phyloP scores from a whole-genome alignment of 805 yeast genomes.

The Candida maltosa region DNA sequence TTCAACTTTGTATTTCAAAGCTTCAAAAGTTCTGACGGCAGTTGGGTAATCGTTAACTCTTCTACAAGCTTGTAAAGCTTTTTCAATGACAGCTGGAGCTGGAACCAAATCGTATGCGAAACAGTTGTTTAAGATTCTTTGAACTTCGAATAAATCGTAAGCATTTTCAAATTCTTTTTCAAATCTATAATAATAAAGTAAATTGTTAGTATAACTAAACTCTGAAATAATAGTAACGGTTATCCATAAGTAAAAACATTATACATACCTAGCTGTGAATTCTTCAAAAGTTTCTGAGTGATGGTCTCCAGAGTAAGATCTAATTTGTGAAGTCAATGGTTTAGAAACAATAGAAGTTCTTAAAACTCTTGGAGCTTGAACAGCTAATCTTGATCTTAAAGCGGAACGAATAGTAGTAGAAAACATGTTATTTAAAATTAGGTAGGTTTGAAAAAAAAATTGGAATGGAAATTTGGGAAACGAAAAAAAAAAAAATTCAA shows the following conservation, averaged over 20 bases:
- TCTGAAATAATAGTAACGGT: too few relatives aligned
- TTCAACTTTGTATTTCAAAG: slow-evolving; percentile 93
- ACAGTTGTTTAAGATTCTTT: slow-evolving; percentile 94
- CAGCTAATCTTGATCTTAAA: slow-evolving; percentile 32
- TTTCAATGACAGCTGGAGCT: slow-evolving; percentile 92
- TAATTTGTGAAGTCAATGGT: slow-evolving; percentile 24
- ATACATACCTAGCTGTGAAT: slow-evolving; percentile 71
- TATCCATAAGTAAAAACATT: background rate
- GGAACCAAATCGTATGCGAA: slow-evolving; percentile 98
- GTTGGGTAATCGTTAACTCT: slow-evolving; percentile 98
- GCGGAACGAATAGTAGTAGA: slow-evolving; percentile 41
- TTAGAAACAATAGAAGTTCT: slow-evolving; percentile 15
- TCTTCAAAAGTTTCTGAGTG: slow-evolving; percentile 94
- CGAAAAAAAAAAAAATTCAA: background rate
- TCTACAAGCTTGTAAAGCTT: slow-evolving; percentile 96
- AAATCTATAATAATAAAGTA: slow-evolving; percentile 45
- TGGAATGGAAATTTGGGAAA: background rate
- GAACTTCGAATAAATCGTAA: slow-evolving; percentile 46
- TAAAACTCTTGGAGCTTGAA: slow-evolving; percentile 24
- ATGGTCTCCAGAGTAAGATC: slow-evolving; percentile 82
- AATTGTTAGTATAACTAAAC: slow-evolving; percentile 19
- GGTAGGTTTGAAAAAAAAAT: background rate
- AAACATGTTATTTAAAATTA: slow-evolving; percentile 24
- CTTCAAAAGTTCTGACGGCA: slow-evolving; percentile 97
- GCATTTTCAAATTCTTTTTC: slow-evolving; percentile 87